These are phyloP conservation scores for Athelia psychrophila DNA, from an alignment of 1,284 basidiomycete genomes.

Conservation along the genomic window DNA sequence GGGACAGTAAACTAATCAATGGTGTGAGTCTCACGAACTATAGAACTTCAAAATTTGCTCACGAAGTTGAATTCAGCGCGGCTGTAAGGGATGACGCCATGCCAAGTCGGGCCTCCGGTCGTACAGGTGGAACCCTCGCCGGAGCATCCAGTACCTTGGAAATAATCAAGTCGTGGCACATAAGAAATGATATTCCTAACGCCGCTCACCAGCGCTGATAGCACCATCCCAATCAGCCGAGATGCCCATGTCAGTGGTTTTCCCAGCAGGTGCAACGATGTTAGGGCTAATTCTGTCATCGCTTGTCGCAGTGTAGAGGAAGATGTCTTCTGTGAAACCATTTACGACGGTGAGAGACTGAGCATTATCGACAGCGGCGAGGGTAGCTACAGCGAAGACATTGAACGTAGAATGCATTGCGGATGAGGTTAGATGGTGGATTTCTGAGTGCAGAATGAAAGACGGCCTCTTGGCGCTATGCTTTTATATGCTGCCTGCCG, in stretches of 20 bases:
- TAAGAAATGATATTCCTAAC: no score
- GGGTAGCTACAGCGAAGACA: constrained; percentile 15
- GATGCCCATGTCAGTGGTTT: constrained; percentile 25
- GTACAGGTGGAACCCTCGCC: constrained; percentile 18
- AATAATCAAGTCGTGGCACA: no score
- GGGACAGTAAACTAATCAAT: constrained; percentile 21
- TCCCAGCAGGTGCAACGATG: constrained; percentile 19
- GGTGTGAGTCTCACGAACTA: background rate
- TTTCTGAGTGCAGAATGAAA: no score
- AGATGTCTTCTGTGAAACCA: constrained; percentile 21
- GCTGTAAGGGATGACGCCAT: constrained; percentile 23
- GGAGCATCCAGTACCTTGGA: constrained; percentile 21
- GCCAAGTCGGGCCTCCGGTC: constrained; percentile 30
- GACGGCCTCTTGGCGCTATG: no score
- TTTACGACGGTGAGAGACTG: constrained; percentile 29
- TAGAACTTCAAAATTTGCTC: constrained; percentile 1
- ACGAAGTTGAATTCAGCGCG: constrained; percentile 27
- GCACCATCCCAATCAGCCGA: constrained; percentile 29
- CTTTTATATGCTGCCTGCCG: no score
- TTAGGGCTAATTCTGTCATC: constrained; percentile 23
- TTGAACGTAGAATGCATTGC: no score
- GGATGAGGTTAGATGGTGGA: no score
- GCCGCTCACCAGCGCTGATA: constrained; percentile 24
- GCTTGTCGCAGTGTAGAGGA: constrained; percentile 27
- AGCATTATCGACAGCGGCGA: constrained; percentile 14